Percentiles rank a stretch among this genome's conserved stretches.
These are phyloP conservation scores for Fusarium brachygibbosum DNA, from an alignment of 2,329 filamentous ascomycete species.

Conservation along the genomic window DNA sequence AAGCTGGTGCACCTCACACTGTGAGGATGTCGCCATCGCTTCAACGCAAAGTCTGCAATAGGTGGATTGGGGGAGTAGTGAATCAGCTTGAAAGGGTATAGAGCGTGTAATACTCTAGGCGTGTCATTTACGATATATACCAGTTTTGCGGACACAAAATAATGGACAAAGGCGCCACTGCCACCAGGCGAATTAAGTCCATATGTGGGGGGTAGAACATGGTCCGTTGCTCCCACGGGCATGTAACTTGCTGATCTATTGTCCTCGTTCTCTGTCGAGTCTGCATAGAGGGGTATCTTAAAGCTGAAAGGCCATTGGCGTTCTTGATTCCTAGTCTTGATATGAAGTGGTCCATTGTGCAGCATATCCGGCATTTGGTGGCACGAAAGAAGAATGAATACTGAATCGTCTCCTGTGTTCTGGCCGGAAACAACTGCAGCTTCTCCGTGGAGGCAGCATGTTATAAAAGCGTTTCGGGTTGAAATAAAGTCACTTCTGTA, in stretches of 20 bases:
- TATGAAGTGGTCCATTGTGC: conserved; percentile 40
- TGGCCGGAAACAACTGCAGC: not conserved
- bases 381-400: conserved; percentile 22
- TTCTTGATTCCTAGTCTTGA: conserved; percentile 28
- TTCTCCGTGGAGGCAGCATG: conserved; percentile 45
- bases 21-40: not conserved
- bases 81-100: conserved; percentile 44
- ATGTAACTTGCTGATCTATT: not conserved
- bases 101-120: conserved; percentile 24
- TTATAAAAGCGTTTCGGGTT: conserved; percentile 39
- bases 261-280: not conserved
- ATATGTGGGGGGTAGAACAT: conserved; percentile 20
- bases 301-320: not conserved
- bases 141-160: conserved; percentile 52
- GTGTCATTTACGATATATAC: conserved; percentile 1
- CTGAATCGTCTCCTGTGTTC: not conserved
- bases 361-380: fast-evolving
- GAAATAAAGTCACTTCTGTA: conserved; percentile 39
- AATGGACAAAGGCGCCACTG: conserved; percentile 47
- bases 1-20: conserved; percentile 47
- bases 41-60: conserved; percentile 35
- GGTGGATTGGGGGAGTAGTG: conserved; percentile 16
- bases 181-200: not conserved
- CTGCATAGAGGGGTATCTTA: conserved; percentile 49
- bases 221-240: not conserved